Percentiles rank a stretch among this genome's conserved stretches.
Conservation (phyloP, 164 flowering plant species). For the Umbellularia californica region DNA sequence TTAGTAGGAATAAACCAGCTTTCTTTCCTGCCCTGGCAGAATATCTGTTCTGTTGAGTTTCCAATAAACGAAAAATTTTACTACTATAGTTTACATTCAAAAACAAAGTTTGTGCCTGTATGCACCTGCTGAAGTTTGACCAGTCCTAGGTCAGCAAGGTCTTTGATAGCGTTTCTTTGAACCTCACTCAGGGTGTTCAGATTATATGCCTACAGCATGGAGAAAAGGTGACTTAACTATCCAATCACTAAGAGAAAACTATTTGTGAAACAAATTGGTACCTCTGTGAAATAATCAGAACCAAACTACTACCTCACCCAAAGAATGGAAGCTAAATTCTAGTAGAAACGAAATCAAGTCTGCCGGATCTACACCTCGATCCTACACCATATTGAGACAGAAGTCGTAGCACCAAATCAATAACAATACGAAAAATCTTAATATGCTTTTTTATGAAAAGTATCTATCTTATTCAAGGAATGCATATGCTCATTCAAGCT, state of each 20-base stretch:
- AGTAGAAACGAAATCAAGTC: constrained; percentile 86
- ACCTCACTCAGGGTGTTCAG: constrained; percentile 62
- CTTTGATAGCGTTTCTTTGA: constrained; percentile 60
- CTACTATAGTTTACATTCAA: background rate
- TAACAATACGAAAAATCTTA: background rate
- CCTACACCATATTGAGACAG: constrained; percentile 43
- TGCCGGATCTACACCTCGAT: constrained; percentile 67
- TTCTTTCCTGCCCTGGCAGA: constrained; percentile 85
- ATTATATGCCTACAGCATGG: constrained; percentile 65
- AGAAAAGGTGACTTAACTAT: background rate
- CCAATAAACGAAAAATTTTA: background rate
- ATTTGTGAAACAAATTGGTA: background rate
- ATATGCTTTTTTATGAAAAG: no score
- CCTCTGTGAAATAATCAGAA: background rate
- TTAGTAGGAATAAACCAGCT: constrained; percentile 98
- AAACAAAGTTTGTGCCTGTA: background rate
- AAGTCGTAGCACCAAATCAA: background rate
- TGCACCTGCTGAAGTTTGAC: constrained; percentile 89
- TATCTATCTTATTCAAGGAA: background rate
- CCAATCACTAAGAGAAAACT: background rate
- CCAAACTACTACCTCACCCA: constrained; percentile 63
- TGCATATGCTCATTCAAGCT: background rate
- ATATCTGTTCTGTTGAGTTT: background rate
- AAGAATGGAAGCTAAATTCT: constrained; percentile 90
- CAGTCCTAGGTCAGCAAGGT: constrained; percentile 83